Base-by-base conservation (phyloP, 495 filamentous ascomycete species). In the Lasiosphaeriaceae sp. region DNA sequence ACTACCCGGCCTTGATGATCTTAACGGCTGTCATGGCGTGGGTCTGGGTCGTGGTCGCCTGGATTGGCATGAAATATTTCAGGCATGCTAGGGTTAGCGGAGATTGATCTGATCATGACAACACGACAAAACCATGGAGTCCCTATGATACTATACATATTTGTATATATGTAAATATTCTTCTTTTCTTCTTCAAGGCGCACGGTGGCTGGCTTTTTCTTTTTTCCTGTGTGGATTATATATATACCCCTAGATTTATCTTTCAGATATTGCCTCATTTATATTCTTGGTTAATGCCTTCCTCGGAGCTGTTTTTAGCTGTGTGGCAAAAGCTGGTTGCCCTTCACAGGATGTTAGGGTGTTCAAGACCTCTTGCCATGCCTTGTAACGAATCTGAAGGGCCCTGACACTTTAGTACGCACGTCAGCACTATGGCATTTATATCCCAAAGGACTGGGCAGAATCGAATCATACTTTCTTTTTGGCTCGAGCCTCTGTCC, bases 31-130 rank as follows among this genome's bases (percentile, higher is more conserved):
- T 98, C 34, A 96, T 98, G 92, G 90, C 92, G 6, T 98, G 94
- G 94, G 91, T 97, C 23, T 98, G 94, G 94, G 92, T 97, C 29
- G 83, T 93, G 31, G 85, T 95, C 54, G 95, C 95, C 14, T 98
- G 94, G 94, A 83, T 96, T 19, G 94, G 94, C 4, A 97, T 98
- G 93, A 98, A 98, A 72, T 97, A 97, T 73, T 98, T 98, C 65
- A 86, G 90, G 65, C 94, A 98, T 81, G 93, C 94, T 6, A 94
- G 96, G 73, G 95, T 97, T 19, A 75, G 70, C 39, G 72, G 74
- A 16, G 77, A 79, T 57, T 80, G 56, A 66, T n/a, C n/a, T n/a
- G n/a, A n/a, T n/a, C n/a, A n/a, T n/a, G n/a, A n/a, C n/a, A 8
- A 59, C 11, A n/a, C 8, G 12, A 11, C 47, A 7, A 2, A 3